Base-by-base conservation (phyloP, 2,329 filamentous ascomycete genomes). In the Epicoccum sorghinum region DNA sequence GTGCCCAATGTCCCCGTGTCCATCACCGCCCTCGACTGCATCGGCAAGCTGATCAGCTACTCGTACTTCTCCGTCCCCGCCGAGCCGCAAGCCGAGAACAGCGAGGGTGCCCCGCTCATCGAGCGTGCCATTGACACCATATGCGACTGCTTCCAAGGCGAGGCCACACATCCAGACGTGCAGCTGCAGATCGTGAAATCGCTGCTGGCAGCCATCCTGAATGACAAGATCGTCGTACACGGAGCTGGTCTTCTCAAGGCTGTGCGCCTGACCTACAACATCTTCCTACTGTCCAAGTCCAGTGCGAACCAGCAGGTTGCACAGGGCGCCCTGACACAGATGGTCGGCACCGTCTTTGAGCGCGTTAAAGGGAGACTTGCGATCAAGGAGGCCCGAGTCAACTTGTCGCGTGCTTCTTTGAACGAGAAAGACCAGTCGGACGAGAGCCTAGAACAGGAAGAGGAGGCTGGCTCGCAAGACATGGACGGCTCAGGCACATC, bases 131-230 rank as follows among this genome's bases (percentile, higher is more conserved):
- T 99, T 69, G 96, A 99, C 77, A 96, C 95, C 32, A 99, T 99
- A 80, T 99, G 95, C 81, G 93, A 98, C 72, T 99, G 95, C 75
- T 99, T 99, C 73, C 93, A 98, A 72, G 93, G 95, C 71, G 95
- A 99, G 78, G 90, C 90, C 1, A 99, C 96, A 0, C 88, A 91
- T 3, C 84, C 89, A 47, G 93, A 97, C 74, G 89, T 98, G 42
- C 95, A 99, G 76, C 85, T 98, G 66, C 95, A 99, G 77, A 99
- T 99, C 65, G 91, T 99, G 74, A 98, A 99, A 78, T 98, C 95
- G 2, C 81, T 99, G 55, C 81, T 99, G 55, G 93, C 95, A 12
- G 96, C 96, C 12, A 95, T 99, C 12, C 80, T 99, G 61, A 98
- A 98, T 72, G 95, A 99, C 79, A 99, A 98, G 79, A 96, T 98